Evolutionary conservation across 192 early-diverging fungal genomes (phyloP), one percentile per base, ranked within the genome.

Genomic region (Podila clonocystis): DNA sequence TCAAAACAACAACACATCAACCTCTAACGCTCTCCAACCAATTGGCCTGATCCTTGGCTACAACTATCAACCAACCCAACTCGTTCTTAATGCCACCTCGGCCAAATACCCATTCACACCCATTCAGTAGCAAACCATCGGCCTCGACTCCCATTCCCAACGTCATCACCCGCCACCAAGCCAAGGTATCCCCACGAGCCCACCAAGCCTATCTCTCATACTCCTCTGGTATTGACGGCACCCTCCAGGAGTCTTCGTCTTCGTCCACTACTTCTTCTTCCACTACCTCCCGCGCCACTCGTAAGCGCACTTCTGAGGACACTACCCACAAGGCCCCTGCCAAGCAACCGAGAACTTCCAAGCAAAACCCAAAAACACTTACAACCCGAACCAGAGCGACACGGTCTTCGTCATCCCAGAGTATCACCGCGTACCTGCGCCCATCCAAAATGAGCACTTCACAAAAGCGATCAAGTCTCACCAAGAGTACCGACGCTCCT

Each of bases 71-170:
- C 41, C 11, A 12, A 45, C 41, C 41, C 41, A 45, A 45, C 59
- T 62, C 75, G 28, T 73, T 29, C 61, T 73, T 80, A 58, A 80
- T 80, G 77, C 70, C 67, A 63, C 74, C 70, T 73, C 77, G 77
- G 65, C 68, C 66, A 55, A n/a, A 68, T 65, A 55, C 70, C 31
- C 36, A 48, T 34, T 62, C 52, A 11, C 55, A 33, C 48, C 67
- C 50, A 33, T 58, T 17, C 62, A 69, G 48, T 45, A 68, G 26
- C 60, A 70, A 45, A 45, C 13, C 62, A 22, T 48, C 65, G 52
- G 19, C 50, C 17, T 49, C 63, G 20, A 31, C 26, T 26, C 62
- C 66, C 65, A 67, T 65, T 22, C 62, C 59, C 33, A 58, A 67
- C 70, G 65, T 60, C 62, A 72, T 72, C 55, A 79, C 76, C 45